These are phyloP conservation scores for Ilyonectria mors-panacis DNA, from an alignment of 2,329 filamentous ascomycete species.

Conservation along the genomic window DNA sequence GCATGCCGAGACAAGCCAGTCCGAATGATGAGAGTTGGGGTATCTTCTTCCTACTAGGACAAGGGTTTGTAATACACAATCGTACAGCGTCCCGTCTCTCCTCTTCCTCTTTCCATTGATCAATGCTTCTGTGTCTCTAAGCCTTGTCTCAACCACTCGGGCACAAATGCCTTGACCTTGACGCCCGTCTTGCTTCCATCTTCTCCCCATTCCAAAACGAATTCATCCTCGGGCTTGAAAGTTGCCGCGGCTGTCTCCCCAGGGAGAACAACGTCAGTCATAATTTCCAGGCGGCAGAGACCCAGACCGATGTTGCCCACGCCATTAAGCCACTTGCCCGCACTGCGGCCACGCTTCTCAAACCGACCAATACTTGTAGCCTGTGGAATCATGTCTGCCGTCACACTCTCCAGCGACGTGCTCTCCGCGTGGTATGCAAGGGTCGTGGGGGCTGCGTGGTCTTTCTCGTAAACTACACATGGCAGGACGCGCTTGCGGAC, in stretches of 20 bases:
- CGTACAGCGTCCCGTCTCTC: constrained; percentile 18
- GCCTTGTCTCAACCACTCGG: constrained; percentile 75
- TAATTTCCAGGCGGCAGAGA: constrained; percentile 88
- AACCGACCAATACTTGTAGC: constrained; percentile 66
- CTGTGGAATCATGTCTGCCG: constrained; percentile 57
- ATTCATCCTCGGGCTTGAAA: constrained; percentile 74
- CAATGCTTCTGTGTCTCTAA: constrained; percentile 52
- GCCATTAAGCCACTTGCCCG: constrained; percentile 85
- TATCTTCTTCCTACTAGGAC: constrained; percentile 28
- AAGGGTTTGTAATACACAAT: constrained; percentile 31
- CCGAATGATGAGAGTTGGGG: constrained; percentile 21
- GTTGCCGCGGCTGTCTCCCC: constrained; percentile 76
- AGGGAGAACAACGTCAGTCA: constrained; percentile 85
- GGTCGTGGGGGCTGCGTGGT: constrained; percentile 54
- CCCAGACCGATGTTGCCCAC: constrained; percentile 90
- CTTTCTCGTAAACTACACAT: constrained; percentile 76
- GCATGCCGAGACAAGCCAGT: not conserved
- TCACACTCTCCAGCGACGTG: constrained; percentile 44
- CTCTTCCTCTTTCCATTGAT: constrained; percentile 17
- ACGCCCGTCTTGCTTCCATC: constrained; percentile 56
- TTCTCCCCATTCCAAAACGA: constrained; percentile 69
- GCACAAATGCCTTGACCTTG: constrained; percentile 86
- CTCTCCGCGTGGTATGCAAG: constrained; percentile 64
- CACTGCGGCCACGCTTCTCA: constrained; percentile 75
- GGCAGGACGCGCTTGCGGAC: constrained; percentile 92